phyloP scores from a whole-genome alignment of 805 yeast genomes.

The Naumovozyma dairenensis region DNA sequence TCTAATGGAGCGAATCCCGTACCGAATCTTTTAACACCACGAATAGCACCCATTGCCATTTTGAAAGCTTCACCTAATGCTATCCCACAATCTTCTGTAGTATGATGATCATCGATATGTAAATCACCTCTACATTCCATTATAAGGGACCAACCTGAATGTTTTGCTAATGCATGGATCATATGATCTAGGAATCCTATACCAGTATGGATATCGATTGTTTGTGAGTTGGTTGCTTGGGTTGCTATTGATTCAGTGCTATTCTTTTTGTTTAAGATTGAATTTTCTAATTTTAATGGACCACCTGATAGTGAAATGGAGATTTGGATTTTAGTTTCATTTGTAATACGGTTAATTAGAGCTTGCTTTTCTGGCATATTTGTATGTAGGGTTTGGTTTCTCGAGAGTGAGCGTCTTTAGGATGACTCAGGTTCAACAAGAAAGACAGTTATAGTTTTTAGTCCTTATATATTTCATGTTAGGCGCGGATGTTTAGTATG shows the following conservation, averaged over 20 bases:
- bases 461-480: no score
- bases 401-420: no score
- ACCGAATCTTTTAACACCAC: slow-evolving; percentile 90
- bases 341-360: slow-evolving; percentile 51
- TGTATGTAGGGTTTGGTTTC: no score
- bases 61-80: slow-evolving; percentile 86
- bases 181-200: slow-evolving; percentile 94
- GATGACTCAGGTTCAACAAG: no score
- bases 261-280: slow-evolving; percentile 36
- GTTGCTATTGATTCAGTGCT: slow-evolving; percentile 49
- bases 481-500: no score
- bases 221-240: slow-evolving; percentile 61
- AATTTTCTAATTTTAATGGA: slow-evolving; percentile 47
- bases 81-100: slow-evolving; percentile 92
- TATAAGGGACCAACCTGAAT: slow-evolving; percentile 88
- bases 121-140: slow-evolving; percentile 89
- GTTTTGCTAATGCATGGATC: slow-evolving; percentile 95
- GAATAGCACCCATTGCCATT: slow-evolving; percentile 77
- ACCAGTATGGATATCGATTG: slow-evolving; percentile 78
- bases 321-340: slow-evolving; percentile 88
- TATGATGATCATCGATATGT: slow-evolving; percentile 95
- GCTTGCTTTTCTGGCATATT: slow-evolving; percentile 30
- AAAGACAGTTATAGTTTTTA: no score
- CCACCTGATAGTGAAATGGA: slow-evolving; percentile 85
- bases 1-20: slow-evolving; percentile 91